phyloP scores from a whole-genome alignment of 1,284 basidiomycete genomes.

The Ganoderma sinense region DNA sequence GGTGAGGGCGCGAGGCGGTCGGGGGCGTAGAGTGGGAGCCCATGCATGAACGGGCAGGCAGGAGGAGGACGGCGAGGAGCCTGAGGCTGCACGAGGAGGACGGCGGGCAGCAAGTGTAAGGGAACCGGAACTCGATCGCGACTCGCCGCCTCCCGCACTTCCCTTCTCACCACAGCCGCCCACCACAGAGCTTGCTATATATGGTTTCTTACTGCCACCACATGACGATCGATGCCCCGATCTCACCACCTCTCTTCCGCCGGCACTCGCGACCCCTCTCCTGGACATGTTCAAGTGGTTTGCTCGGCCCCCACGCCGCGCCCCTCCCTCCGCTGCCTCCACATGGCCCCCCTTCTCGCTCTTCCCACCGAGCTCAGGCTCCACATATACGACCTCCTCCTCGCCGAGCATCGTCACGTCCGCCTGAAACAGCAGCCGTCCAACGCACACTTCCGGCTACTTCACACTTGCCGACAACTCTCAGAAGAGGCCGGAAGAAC shows the following conservation, averaged over 20 bases:
- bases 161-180: conserved; percentile 15
- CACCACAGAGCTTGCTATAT: conserved; percentile 25
- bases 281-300: conserved; percentile 13
- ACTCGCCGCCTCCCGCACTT: neutral
- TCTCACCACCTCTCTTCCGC: conserved; percentile 2
- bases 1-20: conserved; percentile 16
- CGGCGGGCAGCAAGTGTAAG: neutral
- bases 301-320: conserved; percentile 1
- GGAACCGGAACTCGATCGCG: neutral
- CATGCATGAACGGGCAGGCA: conserved; percentile 41
- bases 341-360: conserved; percentile 34
- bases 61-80: conserved; percentile 17
- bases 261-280: neutral
- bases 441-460: conserved; percentile 44
- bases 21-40: conserved; percentile 19
- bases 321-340: neutral
- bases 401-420: conserved; percentile 38
- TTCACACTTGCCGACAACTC: conserved; percentile 43
- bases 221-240: conserved; percentile 25
- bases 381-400: conserved; percentile 42
- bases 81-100: neutral
- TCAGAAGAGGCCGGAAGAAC: conserved; percentile 40
- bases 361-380: conserved; percentile 49
- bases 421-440: conserved; percentile 41
- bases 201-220: conserved; percentile 36